Base-by-base conservation (phyloP, 305 asterid genomes). In the Petunia hybrid region DNA sequence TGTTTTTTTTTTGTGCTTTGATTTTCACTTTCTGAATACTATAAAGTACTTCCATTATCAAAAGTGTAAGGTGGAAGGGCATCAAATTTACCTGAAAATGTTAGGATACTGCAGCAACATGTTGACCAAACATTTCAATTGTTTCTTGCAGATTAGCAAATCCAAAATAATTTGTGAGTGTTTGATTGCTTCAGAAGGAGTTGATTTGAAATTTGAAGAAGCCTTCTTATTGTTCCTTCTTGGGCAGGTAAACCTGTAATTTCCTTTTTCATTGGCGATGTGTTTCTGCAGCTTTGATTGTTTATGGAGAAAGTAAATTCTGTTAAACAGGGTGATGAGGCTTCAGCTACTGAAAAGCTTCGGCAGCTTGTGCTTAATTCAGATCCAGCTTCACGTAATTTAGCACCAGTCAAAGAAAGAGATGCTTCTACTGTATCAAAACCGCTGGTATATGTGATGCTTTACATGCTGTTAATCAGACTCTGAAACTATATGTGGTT, bases 131-230 rank as follows among this genome's bases (percentile, higher is more conserved):
- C 13, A 74, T 4, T 53, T 74, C 79, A 2, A 74, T 74, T 38
- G 79, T 79, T 57, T 76, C 74, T 41, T 87, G 84, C 83, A 97
- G 99, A 93, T 97, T 86, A 87, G 85, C 88, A 91, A 91, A 84
- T 98, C 96, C 55, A 95, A 91, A 83, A 79, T 87, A 82, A 92
- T 97, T 65, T 92, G 94, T 10, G 99, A 94, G 90, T 90, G 99
- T 86, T 83, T 97, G 80, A 89, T 90, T 81, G 90, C 97, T 77
- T 91, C 99, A 59, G 99, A 97, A 83, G 99, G 98, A 79, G 84
- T 89, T 82, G 98, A 97, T 86, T 82, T 97, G 81, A 97, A 94
- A 88, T 90, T 97, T 82, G 99, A 97, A 90, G 99, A 97, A 91
- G 86, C 95, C 81, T 91, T 94, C 80, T 97, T 98, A 86, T 91